Base-by-base conservation (phyloP, 257 asterid genomes). In the Fraxinus pennsylvanica region DNA sequence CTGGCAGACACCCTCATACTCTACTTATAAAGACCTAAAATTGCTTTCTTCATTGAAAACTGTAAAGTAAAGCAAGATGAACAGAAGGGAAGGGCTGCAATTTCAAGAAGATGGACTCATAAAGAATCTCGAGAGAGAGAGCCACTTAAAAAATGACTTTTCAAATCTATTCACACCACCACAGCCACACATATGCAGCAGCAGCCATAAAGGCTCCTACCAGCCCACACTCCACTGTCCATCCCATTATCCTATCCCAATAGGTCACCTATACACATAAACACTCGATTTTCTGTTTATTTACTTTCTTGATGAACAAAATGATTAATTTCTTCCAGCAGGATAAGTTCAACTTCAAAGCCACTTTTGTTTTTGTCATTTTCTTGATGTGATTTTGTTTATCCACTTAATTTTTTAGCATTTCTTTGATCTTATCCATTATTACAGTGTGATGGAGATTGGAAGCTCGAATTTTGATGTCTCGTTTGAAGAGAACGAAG, bases 391-490 rank as follows among this genome's bases (percentile, higher is more conserved):
- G 45, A 9, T 71, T 78, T 54, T 36, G 29, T 68, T 19, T 33
- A 68, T 38, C 33, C 30, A 17, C 13, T 74, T 30, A 13, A 17
- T 17, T 74, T 2, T 50, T 54, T 52, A 32, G 0, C 12, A 4
- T 74, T 52, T 43, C 50, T 17, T n/a, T 2, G 2, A 13, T 68
- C 54, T 68, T 77, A 68, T 69, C 80, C 68, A 25, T 5, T 52
- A 5, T 36, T 39, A 43, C 12, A 43, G 50, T 10, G 15, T 43
- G 50, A 43, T 43, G 50, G 3, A 43, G 27, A 21, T 35, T 72
- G 38, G 69, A 57, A 52, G 45, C 71, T 71, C 59, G 73, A 72
- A 52, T 57, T 78, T 72, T 72, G 61, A 78, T 72, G 81, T 72
- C 19, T 59, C 73, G 27, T 33, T 15, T 68, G 54, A 39, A 82